Evolutionary conservation across 441 rosid species (phyloP).

Genomic region (Mallotus repandus): DNA sequence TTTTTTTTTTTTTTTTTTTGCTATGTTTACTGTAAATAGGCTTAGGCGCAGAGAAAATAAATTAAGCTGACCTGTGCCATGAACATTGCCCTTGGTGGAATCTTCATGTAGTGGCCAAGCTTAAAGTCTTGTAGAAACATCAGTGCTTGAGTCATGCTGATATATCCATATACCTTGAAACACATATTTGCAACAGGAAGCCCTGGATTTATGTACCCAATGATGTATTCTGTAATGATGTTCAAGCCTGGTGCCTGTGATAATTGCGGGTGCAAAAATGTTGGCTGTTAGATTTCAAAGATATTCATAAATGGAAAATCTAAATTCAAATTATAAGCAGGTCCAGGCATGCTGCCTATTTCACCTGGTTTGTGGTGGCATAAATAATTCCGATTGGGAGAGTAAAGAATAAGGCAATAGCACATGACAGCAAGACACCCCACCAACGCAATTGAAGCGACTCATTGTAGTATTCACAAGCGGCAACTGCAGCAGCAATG

Average conservation of each 20-base stretch:
- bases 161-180: slow-evolving; percentile 80
- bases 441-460: slow-evolving; percentile 86
- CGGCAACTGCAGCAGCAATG: slow-evolving; percentile 42
- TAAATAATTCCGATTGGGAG: slow-evolving; percentile 65
- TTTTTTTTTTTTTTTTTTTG: too few relatives aligned
- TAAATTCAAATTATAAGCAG: too few relatives aligned
- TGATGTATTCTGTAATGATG: slow-evolving; percentile 68
- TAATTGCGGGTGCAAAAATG: slow-evolving; percentile 39
- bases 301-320: too few relatives aligned
- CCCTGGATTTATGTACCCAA: slow-evolving; percentile 72
- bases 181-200: slow-evolving; percentile 87
- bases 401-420: slow-evolving; percentile 60
- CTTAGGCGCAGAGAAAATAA: neutral
- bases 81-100: slow-evolving; percentile 81
- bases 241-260: slow-evolving; percentile 69
- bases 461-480: slow-evolving; percentile 48
- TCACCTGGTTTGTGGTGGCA: slow-evolving; percentile 74
- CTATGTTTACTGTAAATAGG: neutral
- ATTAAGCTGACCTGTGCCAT: slow-evolving; percentile 57
- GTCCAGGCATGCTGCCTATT: too few relatives aligned
- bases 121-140: slow-evolving; percentile 69
- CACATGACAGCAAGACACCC: slow-evolving; percentile 75
- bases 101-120: slow-evolving; percentile 85
- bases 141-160: slow-evolving; percentile 69
- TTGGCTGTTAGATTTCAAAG: slow-evolving; percentile 1